A percentile compares a stretch with the other conserved stretches of the same genome.
These are phyloP conservation scores for Xylaria cubensis DNA, from an alignment of 495 filamentous ascomycete species.

Conservation along the genomic window DNA sequence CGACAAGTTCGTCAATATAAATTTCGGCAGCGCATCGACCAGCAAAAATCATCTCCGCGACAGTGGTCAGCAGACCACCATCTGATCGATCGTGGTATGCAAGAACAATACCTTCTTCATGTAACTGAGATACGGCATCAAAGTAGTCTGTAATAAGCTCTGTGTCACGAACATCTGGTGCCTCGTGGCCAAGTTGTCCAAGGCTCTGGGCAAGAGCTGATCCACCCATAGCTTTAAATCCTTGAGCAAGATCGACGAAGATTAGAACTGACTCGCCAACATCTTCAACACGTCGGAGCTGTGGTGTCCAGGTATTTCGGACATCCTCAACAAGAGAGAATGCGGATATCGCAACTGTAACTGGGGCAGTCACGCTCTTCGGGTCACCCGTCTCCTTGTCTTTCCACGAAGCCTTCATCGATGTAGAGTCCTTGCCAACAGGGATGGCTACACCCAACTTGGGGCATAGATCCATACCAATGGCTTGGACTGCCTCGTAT, in stretches of 20 bases:
- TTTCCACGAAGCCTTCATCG: slow-evolving; percentile 98
- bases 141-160: slow-evolving; percentile 89
- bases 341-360: slow-evolving; percentile 88
- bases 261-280: slow-evolving; percentile 89
- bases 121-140: slow-evolving; percentile 84
- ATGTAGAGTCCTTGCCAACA: slow-evolving; percentile 97
- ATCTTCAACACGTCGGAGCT: slow-evolving; percentile 81
- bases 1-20: slow-evolving; percentile 75
- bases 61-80: slow-evolving; percentile 88
- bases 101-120: slow-evolving; percentile 85
- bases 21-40: slow-evolving; percentile 89
- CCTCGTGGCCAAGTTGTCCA: slow-evolving; percentile 80
- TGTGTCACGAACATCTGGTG: slow-evolving; percentile 83
- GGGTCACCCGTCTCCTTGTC: slow-evolving; percentile 68
- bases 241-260: slow-evolving; percentile 86
- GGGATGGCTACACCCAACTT: slow-evolving; percentile 89
- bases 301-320: slow-evolving; percentile 89
- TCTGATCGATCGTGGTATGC: slow-evolving; percentile 96
- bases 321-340: slow-evolving; percentile 84
- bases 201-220: slow-evolving; percentile 94
- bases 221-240: slow-evolving; percentile 81
- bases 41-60: slow-evolving; percentile 98
- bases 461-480: slow-evolving; percentile 80
- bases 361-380: slow-evolving; percentile 89
- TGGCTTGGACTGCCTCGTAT: slow-evolving; percentile 93